Evolutionary conservation across 805 yeast genomes (phyloP), one percentile per base, ranked within the genome.

Genomic region (Starmerella sirachaensis): DNA sequence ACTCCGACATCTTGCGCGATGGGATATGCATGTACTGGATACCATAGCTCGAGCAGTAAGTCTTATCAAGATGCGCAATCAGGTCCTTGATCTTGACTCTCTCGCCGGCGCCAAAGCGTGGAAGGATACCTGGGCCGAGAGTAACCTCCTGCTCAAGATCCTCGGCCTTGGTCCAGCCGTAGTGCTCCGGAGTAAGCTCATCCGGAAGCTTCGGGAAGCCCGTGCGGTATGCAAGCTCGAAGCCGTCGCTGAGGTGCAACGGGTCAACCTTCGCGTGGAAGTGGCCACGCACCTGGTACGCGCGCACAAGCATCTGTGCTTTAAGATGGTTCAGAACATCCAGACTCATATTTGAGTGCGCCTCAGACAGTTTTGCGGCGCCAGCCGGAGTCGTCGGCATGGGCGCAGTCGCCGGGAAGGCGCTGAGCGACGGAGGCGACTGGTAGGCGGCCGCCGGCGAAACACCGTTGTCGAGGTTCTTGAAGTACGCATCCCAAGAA

Each of bases 231-330:
- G 49, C 49, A 10, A 45, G 40, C 54, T 72, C 73, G 54, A 74
- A 81, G 51, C 91, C 96, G 57, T 76, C 82, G 14, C 86, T 74
- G 55, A 88, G 80, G 25, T 80, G 88, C 56, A 91, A 68, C n/a
- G 99, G 99, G 62, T 91, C 99, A 45, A 85, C 78, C 53, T 76
- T 78, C 31, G 97, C 96, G 66, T 82, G 83, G 61, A 78, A 80
- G 62, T 91, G 99, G 50, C 98, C 99, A 63, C 97, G 77, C 37
- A 91, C 98, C 68, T 91, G 98, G 65, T 86, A 91, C 21, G 98
- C 98, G 62, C 99, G 81, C 47, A 93, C 96, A 53, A 91, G 70
- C 52, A 91, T 73, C 69, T 91, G 99, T 13, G 85, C 93, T 62
- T 91, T 91, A 69, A 91, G 73, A 61, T 91, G 97, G 46, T 82